Evolutionary conservation across 176 grass and related monocot genomes (phyloP).

Genomic region (Paspalum vaginatum): DNA sequence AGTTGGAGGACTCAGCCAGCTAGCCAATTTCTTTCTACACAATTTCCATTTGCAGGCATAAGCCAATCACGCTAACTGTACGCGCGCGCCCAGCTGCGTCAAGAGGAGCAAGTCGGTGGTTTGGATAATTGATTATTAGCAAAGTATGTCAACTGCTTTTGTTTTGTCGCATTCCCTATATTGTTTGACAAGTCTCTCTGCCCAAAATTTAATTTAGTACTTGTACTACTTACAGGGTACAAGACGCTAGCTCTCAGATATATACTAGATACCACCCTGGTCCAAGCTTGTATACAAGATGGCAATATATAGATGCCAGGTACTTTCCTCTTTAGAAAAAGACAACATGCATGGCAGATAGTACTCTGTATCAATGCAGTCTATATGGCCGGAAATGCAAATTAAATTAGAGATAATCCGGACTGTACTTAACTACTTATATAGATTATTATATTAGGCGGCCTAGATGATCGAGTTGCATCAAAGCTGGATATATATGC

Average conservation of each 20-base stretch:
- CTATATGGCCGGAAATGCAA: too few species aligned
- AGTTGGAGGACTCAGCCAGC: too few species aligned
- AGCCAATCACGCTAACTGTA: background rate
- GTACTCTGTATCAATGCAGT: background rate
- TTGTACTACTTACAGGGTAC: background rate
- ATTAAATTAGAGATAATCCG: too few species aligned
- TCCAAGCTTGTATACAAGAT: background rate
- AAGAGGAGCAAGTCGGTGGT: too few species aligned
- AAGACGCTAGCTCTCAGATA: background rate
- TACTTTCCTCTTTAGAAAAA: background rate
- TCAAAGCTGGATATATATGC: conserved; percentile 28
- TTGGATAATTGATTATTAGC: background rate
- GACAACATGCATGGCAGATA: background rate
- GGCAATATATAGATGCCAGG: background rate
- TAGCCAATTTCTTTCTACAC: background rate
- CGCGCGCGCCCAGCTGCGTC: background rate
- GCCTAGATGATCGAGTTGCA: conserved; percentile 13
- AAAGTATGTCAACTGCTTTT: conserved; percentile 22
- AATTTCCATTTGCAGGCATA: conserved; percentile 37
- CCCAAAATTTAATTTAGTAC: background rate
- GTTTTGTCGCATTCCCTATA: conserved; percentile 28
- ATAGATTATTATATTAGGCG: background rate
- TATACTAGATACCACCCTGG: too few species aligned
- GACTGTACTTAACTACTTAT: too few species aligned
- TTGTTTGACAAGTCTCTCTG: conserved; percentile 11